Conservation (phyloP, 1,284 basidiomycete genomes). For the Fomitopsis betulina region DNA sequence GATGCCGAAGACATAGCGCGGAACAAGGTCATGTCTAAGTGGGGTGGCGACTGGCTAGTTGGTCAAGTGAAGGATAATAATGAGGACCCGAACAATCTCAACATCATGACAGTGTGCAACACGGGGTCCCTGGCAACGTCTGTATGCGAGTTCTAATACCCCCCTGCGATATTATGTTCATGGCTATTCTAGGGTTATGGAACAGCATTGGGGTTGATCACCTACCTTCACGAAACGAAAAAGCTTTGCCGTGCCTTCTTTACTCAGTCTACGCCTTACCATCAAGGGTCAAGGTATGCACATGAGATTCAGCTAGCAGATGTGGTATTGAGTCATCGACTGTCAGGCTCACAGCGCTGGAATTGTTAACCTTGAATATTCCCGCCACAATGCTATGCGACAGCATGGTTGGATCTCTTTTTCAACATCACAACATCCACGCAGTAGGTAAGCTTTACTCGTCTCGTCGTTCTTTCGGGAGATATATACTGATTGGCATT, state of each 20-base stretch:
- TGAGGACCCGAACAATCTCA: conserved; percentile 49
- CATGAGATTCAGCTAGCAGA: background rate
- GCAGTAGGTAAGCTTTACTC: conserved; percentile 62
- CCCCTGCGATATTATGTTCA: background rate
- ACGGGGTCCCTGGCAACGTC: conserved; percentile 91
- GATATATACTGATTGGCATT: background rate
- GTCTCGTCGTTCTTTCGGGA: conserved; percentile 1
- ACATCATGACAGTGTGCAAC: conserved; percentile 93
- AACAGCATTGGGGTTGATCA: conserved; percentile 91
- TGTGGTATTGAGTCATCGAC: background rate
- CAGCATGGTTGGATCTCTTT: conserved; percentile 90
- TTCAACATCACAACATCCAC: conserved; percentile 83
- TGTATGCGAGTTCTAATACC: conserved; percentile 39
- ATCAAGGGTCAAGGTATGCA: conserved; percentile 76
- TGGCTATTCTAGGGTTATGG: conserved; percentile 71
- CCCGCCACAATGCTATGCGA: conserved; percentile 93
- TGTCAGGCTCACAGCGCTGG: conserved; percentile 78
- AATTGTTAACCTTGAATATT: conserved; percentile 77
- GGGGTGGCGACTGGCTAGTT: conserved; percentile 83
- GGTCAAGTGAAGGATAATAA: conserved; percentile 46
- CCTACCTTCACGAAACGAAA: conserved; percentile 74
- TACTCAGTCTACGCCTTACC: conserved; percentile 91
- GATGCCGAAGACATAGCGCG: conserved; percentile 82
- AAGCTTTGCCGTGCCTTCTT: conserved; percentile 81
- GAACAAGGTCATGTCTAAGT: conserved; percentile 77